These are phyloP conservation scores for Sodiomyces alkalinus DNA, from an alignment of 2,329 filamentous ascomycete species.

Conservation along the genomic window DNA sequence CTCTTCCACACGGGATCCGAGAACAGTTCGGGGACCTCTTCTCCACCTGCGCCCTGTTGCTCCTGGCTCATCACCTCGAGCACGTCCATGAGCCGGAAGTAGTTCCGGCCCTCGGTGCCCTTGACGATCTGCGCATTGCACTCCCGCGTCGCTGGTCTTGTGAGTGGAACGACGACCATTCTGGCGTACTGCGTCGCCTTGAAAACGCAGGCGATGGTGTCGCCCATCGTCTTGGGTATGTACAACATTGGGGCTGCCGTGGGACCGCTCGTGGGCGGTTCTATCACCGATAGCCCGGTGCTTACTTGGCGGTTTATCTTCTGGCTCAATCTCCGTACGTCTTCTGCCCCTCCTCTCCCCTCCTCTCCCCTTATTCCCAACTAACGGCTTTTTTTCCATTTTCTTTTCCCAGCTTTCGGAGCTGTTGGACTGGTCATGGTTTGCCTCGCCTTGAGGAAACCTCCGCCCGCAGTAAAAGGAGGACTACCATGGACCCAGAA, in stretches of 20 bases:
- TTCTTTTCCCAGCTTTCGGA: no score
- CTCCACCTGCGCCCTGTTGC: background rate
- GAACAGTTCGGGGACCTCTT: background rate
- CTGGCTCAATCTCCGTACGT: no score
- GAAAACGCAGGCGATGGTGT: conserved; percentile 1
- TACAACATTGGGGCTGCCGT: background rate
- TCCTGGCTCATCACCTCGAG: background rate
- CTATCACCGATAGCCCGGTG: no score
- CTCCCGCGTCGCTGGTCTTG: background rate
- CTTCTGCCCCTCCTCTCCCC: no score
- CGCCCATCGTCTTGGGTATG: conserved; percentile 1
- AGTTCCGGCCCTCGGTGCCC: background rate
- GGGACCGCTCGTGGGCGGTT: background rate
- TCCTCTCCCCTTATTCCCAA: no score
- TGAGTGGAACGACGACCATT: conserved; percentile 2
- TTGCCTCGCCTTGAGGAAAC: no score
- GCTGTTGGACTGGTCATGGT: no score
- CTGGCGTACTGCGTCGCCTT: conserved; percentile 1
- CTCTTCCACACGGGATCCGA: background rate
- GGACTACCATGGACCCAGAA: no score
- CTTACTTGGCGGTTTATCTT: no score
- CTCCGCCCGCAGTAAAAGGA: no score
- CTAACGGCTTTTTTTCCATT: no score
- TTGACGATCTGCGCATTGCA: background rate
- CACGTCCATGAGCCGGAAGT: background rate